Evolutionary conservation across 352 stramenopile species (phyloP), one percentile per base, ranked within the genome.

Genomic region (Pythium grandisporangium): DNA sequence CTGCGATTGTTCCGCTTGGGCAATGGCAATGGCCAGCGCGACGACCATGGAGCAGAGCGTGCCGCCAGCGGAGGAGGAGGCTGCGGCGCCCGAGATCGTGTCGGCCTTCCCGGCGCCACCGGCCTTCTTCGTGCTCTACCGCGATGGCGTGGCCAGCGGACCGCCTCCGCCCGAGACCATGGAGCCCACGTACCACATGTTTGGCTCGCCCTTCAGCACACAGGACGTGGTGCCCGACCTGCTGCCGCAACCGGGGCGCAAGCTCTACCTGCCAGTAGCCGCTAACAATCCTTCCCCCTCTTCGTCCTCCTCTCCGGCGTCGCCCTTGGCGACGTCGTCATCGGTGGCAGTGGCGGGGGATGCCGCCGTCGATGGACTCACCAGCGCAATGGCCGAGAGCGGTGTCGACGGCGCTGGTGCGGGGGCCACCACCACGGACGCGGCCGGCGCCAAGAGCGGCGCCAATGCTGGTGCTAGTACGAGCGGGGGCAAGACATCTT

Each of bases 121-220:
- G 36, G 72, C 65, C 36, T 89, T 88, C 68, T 84, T 92, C 42
- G 49, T 43, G 47, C 57, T 92, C 24, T 92, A 92, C 52, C 47
- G 53, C 13, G 73, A 84, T 1, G 75, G 74, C 11, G 43, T 43
- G 6, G 63, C 66, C 29, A 49, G 40, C 32, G 75, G 75, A 0
- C 79, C 79, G 17, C 37, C 63, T 29, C 79, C 79, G 22, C 79
- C 79, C 1, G 54, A 73, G 49, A 70, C 75, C 30, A 84, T 92
- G 63, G 66, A 64, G 34, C 79, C 79, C 32, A 83, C 67, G 45
- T 92, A 92, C 40, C 75, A 92, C 67, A 86, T 87, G 66, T 92
- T 92, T 45, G 79, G 79, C 30, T 84, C 73, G 35, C 75, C 79
- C 5, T 92, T 79, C 60, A 86, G 71, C 56, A 92, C 79, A 36